These are phyloP conservation scores for Trypanosoma avium DNA, from an alignment of 208 protist species.

Conservation along the genomic window DNA sequence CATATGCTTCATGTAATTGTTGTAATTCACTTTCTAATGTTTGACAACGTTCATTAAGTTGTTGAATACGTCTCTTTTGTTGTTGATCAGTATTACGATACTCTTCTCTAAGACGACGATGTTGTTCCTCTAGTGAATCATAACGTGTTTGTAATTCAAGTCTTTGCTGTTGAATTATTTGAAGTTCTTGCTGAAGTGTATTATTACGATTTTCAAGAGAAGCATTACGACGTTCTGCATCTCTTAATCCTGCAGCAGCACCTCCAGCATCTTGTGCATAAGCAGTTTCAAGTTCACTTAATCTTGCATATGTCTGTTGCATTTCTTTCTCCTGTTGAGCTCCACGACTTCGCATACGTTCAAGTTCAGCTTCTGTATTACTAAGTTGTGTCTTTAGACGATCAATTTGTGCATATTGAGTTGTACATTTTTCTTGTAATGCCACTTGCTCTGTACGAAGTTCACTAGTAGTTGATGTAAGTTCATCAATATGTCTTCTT, in stretches of 20 bases:
- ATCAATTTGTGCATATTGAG: neutral
- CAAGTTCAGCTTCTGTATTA: conserved; percentile 29
- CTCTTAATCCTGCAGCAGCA: conserved; percentile 30
- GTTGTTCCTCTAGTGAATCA: conserved; percentile 17
- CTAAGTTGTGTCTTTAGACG: conserved; percentile 4
- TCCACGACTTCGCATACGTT: conserved; percentile 39
- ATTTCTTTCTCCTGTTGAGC: conserved; percentile 38
- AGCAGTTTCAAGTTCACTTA: conserved; percentile 40
- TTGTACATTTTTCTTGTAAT: conserved; percentile 39
- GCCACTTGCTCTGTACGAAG: conserved; percentile 34
- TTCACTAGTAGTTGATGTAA: conserved; percentile 41
- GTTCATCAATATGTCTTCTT: conserved; percentile 46
- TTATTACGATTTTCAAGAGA: conserved; percentile 38
- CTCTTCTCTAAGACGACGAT: conserved; percentile 22
- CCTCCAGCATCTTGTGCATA: conserved; percentile 36
- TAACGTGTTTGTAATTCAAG: conserved; percentile 11
- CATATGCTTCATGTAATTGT: conserved; percentile 24
- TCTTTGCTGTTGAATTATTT: conserved; percentile 28
- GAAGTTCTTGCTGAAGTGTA: conserved; percentile 34
- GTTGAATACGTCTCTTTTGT: conserved; percentile 26
- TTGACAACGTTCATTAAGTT: conserved; percentile 34
- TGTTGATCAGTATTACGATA: conserved; percentile 11
- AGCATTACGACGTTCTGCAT: conserved; percentile 34
- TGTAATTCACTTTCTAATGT: conserved; percentile 35
- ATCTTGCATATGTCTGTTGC: conserved; percentile 21